Percentiles rank a stretch among this genome's conserved stretches.
Evolutionary conservation across 352 stramenopile species (phyloP).

Genomic region (Globisporangium camurandrum): DNA sequence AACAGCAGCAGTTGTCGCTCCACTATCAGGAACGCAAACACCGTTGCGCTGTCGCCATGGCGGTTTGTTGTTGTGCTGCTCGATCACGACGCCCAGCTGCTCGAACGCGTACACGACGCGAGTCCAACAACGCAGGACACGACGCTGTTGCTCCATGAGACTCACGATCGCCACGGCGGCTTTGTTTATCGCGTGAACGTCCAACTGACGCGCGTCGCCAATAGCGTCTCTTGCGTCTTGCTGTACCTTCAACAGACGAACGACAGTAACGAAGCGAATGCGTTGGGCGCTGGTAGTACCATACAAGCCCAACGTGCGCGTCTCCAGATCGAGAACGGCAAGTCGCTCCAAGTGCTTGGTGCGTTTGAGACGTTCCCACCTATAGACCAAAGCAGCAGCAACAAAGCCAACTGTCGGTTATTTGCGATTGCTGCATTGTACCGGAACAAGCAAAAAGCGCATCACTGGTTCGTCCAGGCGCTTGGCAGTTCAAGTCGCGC

Average conservation of each 20-base stretch:
- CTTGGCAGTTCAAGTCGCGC: slow-evolving; percentile 31
- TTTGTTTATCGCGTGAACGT: slow-evolving; percentile 47
- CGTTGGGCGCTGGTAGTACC: not conserved
- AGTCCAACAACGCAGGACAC: slow-evolving; percentile 26
- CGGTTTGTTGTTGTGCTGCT: slow-evolving; percentile 46
- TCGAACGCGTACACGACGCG: slow-evolving; percentile 55
- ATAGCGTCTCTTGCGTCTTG: slow-evolving; percentile 43
- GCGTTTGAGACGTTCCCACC: slow-evolving; percentile 32
- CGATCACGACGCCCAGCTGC: slow-evolving; percentile 51
- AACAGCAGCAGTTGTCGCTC: not conserved
- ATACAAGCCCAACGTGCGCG: slow-evolving; percentile 4
- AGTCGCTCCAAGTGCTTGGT: slow-evolving; percentile 34
- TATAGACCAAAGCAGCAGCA: not conserved
- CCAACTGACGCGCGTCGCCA: slow-evolving; percentile 22
- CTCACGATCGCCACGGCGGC: slow-evolving; percentile 32
- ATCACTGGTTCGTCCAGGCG: slow-evolving; percentile 45
- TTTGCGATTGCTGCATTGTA: slow-evolving; percentile 44
- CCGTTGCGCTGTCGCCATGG: slow-evolving; percentile 42
- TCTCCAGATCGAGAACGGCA: slow-evolving; percentile 48
- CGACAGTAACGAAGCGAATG: not conserved
- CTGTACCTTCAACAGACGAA: slow-evolving; percentile 48
- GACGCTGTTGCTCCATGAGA: slow-evolving; percentile 28
- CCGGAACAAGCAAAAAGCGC: slow-evolving; percentile 36
- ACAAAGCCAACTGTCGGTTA: slow-evolving; percentile 23
- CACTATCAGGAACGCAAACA: too few relatives aligned